Evolutionary conservation across 1,284 basidiomycete genomes (phyloP), one percentile per base, ranked within the genome.

Genomic region (Ganoderma lucidum): DNA sequence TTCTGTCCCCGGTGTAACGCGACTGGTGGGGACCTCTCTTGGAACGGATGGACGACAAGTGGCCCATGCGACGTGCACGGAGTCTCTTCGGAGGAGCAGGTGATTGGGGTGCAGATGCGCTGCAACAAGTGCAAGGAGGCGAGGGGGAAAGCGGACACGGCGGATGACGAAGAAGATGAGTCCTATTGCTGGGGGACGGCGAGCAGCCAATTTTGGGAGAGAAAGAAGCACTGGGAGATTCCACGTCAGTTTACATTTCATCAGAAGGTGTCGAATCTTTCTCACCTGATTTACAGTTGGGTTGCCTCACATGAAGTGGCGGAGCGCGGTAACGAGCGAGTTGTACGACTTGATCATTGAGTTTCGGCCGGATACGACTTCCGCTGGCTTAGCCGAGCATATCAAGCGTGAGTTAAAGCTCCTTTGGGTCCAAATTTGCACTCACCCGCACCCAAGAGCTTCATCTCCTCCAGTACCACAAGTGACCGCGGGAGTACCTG

Each of bases 61-160:
- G 71, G 72, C 0, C 68, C 32, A 39, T 64, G 70, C 15, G 69
- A 72, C 15, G 71, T 75, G 14, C 69, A 71, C 61, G 72, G 74
- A 0, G 17, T 72, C 8, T 9, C n/a, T 0, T n/a, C 32, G 35
- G 69, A 74, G 35, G 72, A 75, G 62, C 63, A 14, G 1, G 74
- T 65, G 6, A n/a, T 71, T 15, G 73, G 72, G 1, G 66, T 32
- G 14, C 74, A 75, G 62, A 48, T 71, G 9, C 65, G 72, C 0
- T 75, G 74, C 62, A 67, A 65, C 23, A 39, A 30, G 42, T 75
- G 74, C 56, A 58, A 45, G 17, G 17, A 2, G 17, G 44, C n/a
- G 17, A 45, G 44, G 44, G 44, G 44, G 44, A 45, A 45, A 8
- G 44, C 5, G 4, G 44, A 45, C 14, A 17, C 37, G 9, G 9